A percentile compares a stretch with the other conserved stretches of the same genome.
These are phyloP conservation scores for Hypoxylon sp. DNA, from an alignment of 2,329 filamentous ascomycete genomes.

Conservation along the genomic window DNA sequence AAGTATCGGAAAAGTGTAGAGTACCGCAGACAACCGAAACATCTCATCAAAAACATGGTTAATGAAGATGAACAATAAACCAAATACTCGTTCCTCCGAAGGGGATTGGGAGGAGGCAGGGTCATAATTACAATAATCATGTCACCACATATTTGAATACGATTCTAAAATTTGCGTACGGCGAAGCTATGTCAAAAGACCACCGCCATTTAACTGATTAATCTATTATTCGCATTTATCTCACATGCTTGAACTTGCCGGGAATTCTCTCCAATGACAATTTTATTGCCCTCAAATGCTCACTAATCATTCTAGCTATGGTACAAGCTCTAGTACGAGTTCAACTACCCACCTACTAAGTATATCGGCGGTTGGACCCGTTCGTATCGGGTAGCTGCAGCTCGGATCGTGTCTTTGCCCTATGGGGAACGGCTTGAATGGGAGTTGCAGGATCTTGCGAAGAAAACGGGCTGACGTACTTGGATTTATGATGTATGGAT, in stretches of 20 bases:
- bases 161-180: not conserved
- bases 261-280: not conserved
- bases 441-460: constrained; percentile 41
- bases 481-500: constrained; percentile 21
- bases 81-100: not conserved
- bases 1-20: not conserved
- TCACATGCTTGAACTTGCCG: not conserved
- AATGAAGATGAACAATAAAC: constrained; percentile 1
- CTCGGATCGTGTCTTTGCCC: constrained; percentile 40
- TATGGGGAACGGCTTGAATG: constrained; percentile 21
- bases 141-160: not conserved
- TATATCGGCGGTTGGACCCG: constrained; percentile 3
- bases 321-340: constrained; percentile 1
- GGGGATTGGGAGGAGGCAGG: not conserved
- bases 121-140: not conserved
- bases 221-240: not conserved
- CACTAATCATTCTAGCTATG: constrained; percentile 11
- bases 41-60: not conserved
- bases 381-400: constrained; percentile 34
- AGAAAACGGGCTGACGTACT: constrained; percentile 20
- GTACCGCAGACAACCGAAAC: constrained; percentile 13
- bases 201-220: not conserved
- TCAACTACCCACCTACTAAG: not conserved
- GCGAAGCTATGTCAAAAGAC: not conserved
- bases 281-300: not conserved